Percentiles rank a stretch among this genome's conserved stretches.
phyloP scores from a whole-genome alignment of 1,284 basidiomycete species.

The Jaminaea rosea region DNA sequence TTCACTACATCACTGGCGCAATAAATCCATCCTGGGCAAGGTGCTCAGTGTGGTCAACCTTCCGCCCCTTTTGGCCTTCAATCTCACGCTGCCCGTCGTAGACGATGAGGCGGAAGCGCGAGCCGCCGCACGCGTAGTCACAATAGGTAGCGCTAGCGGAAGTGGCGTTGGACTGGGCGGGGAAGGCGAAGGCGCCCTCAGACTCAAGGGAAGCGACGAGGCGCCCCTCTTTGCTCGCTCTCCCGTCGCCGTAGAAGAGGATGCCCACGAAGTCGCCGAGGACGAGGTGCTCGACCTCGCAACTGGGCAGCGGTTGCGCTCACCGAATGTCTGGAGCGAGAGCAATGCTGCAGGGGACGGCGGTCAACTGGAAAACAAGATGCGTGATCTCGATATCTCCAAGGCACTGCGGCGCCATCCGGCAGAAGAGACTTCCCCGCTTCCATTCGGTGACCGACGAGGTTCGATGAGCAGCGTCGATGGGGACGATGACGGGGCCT shows the following conservation, averaged over 20 bases:
- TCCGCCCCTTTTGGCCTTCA: conserved; percentile 75
- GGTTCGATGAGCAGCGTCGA: neutral
- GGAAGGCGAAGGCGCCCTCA: conserved; percentile 27
- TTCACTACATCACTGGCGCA: conserved; percentile 65
- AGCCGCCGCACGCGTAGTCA: conserved; percentile 9
- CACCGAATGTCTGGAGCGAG: no score
- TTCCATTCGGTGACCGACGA: neutral
- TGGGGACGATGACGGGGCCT: neutral
- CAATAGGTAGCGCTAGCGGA: no score
- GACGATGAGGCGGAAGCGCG: conserved; percentile 52
- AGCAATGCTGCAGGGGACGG: neutral
- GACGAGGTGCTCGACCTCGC: conserved; percentile 2
- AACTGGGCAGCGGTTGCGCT: neutral
- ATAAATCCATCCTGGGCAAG: conserved; percentile 65
- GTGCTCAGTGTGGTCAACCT: conserved; percentile 70
- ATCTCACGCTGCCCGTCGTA: conserved; percentile 82
- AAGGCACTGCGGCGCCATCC: conserved; percentile 23
- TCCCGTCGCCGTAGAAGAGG: conserved; percentile 6
- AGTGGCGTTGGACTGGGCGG: no score
- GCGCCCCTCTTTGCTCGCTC: neutral
- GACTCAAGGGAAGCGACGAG: conserved; percentile 25
- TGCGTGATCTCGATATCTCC: conserved; percentile 23
- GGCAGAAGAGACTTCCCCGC: conserved; percentile 2
- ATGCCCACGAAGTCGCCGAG: conserved; percentile 4
- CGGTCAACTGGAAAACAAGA: conserved; percentile 11